These are phyloP conservation scores for Gossypium laxum DNA, from an alignment of 441 rosid species.

Conservation along the genomic window DNA sequence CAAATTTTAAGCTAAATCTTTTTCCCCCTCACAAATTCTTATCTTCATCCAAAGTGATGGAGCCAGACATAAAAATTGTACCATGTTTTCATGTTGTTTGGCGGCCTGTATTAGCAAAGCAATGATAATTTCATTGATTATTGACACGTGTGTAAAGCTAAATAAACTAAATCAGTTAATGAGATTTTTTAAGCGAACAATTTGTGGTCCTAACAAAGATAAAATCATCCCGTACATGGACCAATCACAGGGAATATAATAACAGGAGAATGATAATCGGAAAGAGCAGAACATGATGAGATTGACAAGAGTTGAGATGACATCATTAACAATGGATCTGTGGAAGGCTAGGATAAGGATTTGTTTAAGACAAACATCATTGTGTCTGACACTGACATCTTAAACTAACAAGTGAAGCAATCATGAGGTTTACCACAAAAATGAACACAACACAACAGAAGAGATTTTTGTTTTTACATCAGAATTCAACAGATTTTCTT, in stretches of 20 bases:
- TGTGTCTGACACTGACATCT: conserved; percentile 36
- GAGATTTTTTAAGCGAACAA: neutral
- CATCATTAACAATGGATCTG: conserved; percentile 11
- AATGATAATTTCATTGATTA: conserved; percentile 12
- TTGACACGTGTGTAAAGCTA: neutral
- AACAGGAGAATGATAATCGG: neutral
- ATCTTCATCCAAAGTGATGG: no score
- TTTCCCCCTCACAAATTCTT: no score
- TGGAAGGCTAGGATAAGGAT: conserved; percentile 25
- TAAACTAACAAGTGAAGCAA: conserved; percentile 21
- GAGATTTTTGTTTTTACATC: no score
- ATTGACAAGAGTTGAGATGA: conserved; percentile 2
- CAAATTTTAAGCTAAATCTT: no score
- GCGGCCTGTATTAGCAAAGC: neutral
- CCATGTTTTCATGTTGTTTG: neutral
- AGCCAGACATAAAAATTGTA: neutral
- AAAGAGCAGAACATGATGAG: conserved; percentile 14
- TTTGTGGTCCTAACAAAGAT: conserved; percentile 8
- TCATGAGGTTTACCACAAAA: conserved; percentile 17
- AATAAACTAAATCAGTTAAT: neutral
- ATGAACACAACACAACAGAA: no score
- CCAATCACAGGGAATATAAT: neutral
- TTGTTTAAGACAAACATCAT: conserved; percentile 32
- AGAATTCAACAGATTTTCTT: no score
- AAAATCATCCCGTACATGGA: neutral